Evolutionary conservation across 2,329 filamentous ascomycete species (phyloP).

Genomic region (Pseudogymnoascus sp.): DNA sequence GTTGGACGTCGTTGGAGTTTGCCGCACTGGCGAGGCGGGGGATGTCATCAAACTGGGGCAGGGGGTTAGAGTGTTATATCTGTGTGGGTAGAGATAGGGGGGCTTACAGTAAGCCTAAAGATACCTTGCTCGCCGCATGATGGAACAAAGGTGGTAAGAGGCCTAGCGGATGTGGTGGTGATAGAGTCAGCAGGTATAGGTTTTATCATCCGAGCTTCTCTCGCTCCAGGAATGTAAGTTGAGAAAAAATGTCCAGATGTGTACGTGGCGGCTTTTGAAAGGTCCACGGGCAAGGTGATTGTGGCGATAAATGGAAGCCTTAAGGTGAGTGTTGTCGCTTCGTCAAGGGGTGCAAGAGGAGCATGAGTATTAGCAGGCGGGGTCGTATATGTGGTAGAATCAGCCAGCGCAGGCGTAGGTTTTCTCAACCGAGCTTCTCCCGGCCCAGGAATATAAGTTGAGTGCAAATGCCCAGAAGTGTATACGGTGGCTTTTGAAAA

Average conservation of each 20-base stretch:
- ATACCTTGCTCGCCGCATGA: conserved; percentile 22
- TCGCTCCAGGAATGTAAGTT: neutral
- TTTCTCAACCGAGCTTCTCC: neutral
- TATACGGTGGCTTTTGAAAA: neutral
- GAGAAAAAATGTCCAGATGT: neutral
- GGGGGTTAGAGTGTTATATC: conserved; percentile 10
- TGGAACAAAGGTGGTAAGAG: neutral
- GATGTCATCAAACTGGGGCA: conserved; percentile 25
- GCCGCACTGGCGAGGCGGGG: conserved; percentile 19
- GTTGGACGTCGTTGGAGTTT: conserved; percentile 16
- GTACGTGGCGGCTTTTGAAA: neutral
- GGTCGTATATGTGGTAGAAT: neutral
- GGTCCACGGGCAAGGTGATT: neutral
- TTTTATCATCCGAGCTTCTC: neutral
- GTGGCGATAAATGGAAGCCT: neutral
- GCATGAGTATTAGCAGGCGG: neutral
- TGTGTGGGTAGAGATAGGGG: neutral
- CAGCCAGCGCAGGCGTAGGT: neutral
- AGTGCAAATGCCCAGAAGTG: neutral
- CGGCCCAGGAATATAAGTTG: neutral
- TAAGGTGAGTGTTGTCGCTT: neutral
- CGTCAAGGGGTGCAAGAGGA: neutral
- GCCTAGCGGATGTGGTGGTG: neutral
- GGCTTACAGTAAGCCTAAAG: conserved; percentile 23
- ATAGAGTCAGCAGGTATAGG: neutral